phyloP scores from a whole-genome alignment of 2,329 filamentous ascomycete species.

The Aspergillus neotritici region DNA sequence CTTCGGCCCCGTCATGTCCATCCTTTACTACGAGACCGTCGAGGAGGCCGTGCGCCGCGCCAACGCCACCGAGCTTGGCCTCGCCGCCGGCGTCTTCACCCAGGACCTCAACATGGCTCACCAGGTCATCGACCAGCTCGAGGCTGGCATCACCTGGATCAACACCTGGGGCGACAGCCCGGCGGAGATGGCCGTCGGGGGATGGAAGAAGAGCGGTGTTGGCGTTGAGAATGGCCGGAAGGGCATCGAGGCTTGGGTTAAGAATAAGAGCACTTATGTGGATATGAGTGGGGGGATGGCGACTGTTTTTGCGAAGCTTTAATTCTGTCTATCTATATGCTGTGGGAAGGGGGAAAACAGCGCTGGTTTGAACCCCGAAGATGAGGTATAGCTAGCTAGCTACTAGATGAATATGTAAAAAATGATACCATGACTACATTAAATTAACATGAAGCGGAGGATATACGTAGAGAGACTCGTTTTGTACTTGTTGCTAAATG shows the following conservation, averaged over 20 bases:
- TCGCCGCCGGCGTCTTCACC: constrained; percentile 80
- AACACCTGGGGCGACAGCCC: constrained; percentile 92
- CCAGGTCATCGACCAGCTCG: constrained; percentile 61
- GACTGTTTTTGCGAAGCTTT: constrained; percentile 69
- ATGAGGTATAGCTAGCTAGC: no score
- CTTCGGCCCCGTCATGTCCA: constrained; percentile 80
- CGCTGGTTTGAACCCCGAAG: no score
- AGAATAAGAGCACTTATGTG: constrained; percentile 82
- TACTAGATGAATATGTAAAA: no score
- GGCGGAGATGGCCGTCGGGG: constrained; percentile 86
- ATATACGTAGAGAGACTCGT: no score
- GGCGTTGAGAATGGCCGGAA: constrained; percentile 79
- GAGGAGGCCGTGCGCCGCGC: constrained; percentile 67
- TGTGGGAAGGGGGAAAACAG: no score
- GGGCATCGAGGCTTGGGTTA: constrained; percentile 74
- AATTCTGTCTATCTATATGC: constrained; percentile 16
- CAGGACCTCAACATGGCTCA: constrained; percentile 69
- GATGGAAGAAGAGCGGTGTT: constrained; percentile 85
- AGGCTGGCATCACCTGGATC: constrained; percentile 86
- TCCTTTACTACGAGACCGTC: constrained; percentile 66
- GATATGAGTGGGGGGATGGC: constrained; percentile 68
- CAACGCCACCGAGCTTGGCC: constrained; percentile 69
- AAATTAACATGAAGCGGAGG: no score
- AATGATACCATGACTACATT: no score
- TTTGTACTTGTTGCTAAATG: no score